phyloP scores from a whole-genome alignment of 2,329 filamentous ascomycete species.

The Cercospora sp. region DNA sequence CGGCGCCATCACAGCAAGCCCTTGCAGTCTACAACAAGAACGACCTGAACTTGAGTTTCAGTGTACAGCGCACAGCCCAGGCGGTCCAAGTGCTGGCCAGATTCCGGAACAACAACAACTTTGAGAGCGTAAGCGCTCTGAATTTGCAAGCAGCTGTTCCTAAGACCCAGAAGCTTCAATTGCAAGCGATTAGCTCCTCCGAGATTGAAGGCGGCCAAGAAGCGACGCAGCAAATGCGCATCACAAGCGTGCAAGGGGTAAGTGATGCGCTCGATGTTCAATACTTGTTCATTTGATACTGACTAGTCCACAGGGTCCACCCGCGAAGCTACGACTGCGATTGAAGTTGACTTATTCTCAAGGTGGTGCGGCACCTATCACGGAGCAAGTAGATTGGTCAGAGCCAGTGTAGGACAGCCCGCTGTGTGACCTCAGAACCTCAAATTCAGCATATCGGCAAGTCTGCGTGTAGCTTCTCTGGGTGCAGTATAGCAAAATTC shows the following conservation, averaged over 20 bases:
- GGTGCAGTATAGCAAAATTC: not conserved
- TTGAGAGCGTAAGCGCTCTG: conserved; percentile 68
- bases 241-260: conserved; percentile 84
- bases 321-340: conserved; percentile 71
- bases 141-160: conserved; percentile 93
- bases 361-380: conserved; percentile 67
- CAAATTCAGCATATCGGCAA: not conserved
- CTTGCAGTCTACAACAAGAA: conserved; percentile 85
- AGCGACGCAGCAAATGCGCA: conserved; percentile 86
- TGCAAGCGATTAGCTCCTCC: conserved; percentile 82
- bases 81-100: conserved; percentile 78
- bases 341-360: conserved; percentile 80
- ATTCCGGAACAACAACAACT: conserved; percentile 69
- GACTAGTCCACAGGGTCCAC: conserved; percentile 60
- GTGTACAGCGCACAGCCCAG: conserved; percentile 79
- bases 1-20: conserved; percentile 49
- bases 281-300: not conserved
- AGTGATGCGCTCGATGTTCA: conserved; percentile 49
- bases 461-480: not conserved
- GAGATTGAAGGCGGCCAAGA: conserved; percentile 77
- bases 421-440: not conserved
- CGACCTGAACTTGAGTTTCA: conserved; percentile 75
- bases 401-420: conserved; percentile 58
- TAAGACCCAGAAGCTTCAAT: conserved; percentile 90
- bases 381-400: conserved; percentile 96